phyloP scores from a whole-genome alignment of 345 rosid species.

The Theobroma cacao region DNA sequence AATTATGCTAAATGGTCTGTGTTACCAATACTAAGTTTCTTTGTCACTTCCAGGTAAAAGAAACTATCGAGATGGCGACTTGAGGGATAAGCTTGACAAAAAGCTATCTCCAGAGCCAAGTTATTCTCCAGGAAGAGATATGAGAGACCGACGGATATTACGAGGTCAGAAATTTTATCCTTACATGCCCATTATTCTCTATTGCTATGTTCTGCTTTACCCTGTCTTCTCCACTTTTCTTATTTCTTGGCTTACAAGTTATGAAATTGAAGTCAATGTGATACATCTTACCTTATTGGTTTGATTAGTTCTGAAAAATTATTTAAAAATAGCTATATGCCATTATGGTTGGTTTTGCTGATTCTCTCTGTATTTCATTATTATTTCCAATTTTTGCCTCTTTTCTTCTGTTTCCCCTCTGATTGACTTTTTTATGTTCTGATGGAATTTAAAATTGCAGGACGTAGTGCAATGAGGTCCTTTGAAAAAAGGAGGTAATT shows the following conservation, averaged over 20 bases:
- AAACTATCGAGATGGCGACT: conserved; percentile 59
- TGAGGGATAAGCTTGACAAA: conserved; percentile 78
- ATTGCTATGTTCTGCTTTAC: not conserved
- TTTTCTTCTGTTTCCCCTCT: conserved; percentile 10
- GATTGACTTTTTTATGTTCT: conserved; percentile 14
- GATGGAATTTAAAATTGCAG: conserved; percentile 43
- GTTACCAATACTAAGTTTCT: conserved; percentile 26
- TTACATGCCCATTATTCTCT: not conserved
- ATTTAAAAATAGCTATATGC: not conserved
- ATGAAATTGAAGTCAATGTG: not conserved
- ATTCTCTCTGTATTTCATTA: not conserved
- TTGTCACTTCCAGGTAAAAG: conserved; percentile 54
- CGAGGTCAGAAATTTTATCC: conserved; percentile 48
- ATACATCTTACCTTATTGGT: not conserved
- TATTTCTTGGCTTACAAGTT: not conserved
- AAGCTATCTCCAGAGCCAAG: conserved; percentile 64
- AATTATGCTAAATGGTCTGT: conserved; percentile 17
- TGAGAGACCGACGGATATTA: conserved; percentile 37
- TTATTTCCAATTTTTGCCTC: conserved; percentile 13
- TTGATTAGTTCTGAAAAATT: conserved; percentile 1
- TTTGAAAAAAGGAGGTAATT: conserved; percentile 58
- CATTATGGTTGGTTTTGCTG: not conserved
- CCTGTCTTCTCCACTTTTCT: not conserved
- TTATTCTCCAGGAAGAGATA: conserved; percentile 52
- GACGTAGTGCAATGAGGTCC: conserved; percentile 56